Evolutionary conservation across 805 yeast genomes (phyloP).

Genomic region (Yarrowia hollandica): DNA sequence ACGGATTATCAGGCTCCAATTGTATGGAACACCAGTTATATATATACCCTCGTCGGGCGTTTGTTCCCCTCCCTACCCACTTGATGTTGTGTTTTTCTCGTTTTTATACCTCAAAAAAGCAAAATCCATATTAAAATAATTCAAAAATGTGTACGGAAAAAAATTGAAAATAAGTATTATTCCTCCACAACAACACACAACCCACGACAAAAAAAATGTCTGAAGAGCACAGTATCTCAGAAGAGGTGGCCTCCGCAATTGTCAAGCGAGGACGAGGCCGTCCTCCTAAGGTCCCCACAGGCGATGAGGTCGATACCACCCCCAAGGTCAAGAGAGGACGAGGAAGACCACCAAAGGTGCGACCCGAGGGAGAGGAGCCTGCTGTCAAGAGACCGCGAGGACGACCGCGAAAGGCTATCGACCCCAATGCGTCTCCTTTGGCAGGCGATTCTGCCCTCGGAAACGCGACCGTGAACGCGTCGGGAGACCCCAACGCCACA

Average conservation of each 20-base stretch:
- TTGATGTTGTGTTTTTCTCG: neutral
- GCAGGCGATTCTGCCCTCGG: neutral
- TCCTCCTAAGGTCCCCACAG: conserved; percentile 21
- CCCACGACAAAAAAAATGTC: neutral
- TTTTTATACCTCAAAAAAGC: conserved; percentile 27
- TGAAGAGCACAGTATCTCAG: conserved; percentile 2
- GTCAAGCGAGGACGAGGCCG: conserved; percentile 20
- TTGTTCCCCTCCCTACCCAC: no score
- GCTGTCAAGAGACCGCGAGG: conserved; percentile 14
- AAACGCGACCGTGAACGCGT: no score
- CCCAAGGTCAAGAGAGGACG: conserved; percentile 28
- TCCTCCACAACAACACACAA: neutral
- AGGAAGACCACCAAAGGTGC: conserved; percentile 25
- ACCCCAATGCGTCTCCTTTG: neutral
- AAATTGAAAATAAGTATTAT: neutral
- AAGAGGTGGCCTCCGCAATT: neutral
- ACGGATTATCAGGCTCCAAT: no score
- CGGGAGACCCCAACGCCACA: neutral
- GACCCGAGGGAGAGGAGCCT: conserved; percentile 19
- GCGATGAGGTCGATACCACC: neutral
- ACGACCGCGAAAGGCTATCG: conserved; percentile 16
- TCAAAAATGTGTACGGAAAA: conserved; percentile 3
- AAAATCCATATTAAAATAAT: conserved; percentile 17
- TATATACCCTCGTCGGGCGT: no score
- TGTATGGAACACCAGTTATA: no score